phyloP scores from a whole-genome alignment of 257 asterid genomes.

The Rubia yunnanensis region DNA sequence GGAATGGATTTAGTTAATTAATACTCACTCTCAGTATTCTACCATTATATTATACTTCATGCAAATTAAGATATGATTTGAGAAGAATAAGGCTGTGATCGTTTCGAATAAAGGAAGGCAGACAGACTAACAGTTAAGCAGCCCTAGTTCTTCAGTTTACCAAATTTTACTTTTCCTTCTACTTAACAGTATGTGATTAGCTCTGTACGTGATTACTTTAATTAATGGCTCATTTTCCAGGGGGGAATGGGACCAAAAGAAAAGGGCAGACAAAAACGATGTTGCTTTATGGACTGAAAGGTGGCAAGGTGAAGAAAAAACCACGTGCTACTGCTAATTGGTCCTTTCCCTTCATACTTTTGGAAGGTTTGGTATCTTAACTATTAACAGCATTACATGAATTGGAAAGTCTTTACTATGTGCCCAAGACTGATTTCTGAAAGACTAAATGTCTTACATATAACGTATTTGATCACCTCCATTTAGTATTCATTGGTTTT shows the following conservation, averaged over 20 bases:
- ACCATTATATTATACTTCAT: too few species aligned
- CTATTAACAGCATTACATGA: not conserved
- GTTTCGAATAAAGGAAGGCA: not conserved
- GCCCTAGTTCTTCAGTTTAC: constrained; percentile 2
- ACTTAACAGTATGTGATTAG: not conserved
- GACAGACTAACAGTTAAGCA: not conserved
- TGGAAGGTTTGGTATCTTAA: not conserved
- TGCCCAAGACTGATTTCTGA: too few species aligned
- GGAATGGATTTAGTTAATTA: not conserved
- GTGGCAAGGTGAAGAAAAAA: not conserved
- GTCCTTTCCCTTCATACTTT: not conserved
- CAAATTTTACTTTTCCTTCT: not conserved
- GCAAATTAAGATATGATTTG: too few species aligned
- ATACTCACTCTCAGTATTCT: too few species aligned
- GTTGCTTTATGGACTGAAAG: not conserved
- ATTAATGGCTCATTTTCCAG: not conserved
- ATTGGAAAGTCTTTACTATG: not conserved
- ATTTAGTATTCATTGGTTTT: too few species aligned
- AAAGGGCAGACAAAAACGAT: not conserved
- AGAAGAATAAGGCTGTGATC: too few species aligned
- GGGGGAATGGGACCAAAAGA: not conserved
- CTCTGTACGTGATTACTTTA: not conserved
- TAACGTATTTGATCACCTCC: too few species aligned
- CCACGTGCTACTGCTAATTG: not conserved
- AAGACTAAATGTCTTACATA: too few species aligned